phyloP scores from a whole-genome alignment of 1,284 basidiomycete genomes.

The Porodaedalea pini region DNA sequence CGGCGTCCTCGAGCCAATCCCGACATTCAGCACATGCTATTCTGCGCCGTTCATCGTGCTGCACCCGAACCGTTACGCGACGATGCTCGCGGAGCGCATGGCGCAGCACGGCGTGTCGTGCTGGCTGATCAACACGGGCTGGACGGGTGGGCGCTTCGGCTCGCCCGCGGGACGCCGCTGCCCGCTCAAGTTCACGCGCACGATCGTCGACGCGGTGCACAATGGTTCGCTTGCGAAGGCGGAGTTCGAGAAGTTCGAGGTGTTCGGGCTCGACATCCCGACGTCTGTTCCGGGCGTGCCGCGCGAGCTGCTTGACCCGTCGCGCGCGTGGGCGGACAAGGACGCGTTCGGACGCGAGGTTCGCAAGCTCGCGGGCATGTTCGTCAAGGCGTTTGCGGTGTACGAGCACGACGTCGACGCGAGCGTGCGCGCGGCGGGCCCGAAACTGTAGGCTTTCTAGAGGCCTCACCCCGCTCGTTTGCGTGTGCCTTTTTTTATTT shows the following conservation, averaged over 20 bases:
- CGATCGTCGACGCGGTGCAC: constrained; percentile 97
- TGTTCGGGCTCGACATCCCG: constrained; percentile 82
- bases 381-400: constrained; percentile 86
- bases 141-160: constrained; percentile 95
- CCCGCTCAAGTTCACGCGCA: constrained; percentile 92
- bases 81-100: constrained; percentile 98
- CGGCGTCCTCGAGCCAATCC: constrained; percentile 95
- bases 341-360: constrained; percentile 84
- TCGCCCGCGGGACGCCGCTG: constrained; percentile 74
- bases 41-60: constrained; percentile 98
- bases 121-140: constrained; percentile 99
- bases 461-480: too few relatives aligned
- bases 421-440: constrained; percentile 78
- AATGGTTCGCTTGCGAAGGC: constrained; percentile 86
- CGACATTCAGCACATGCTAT: constrained; percentile 99
- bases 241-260: constrained; percentile 81
- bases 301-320: constrained; percentile 83
- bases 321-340: constrained; percentile 81
- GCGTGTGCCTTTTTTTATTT: too few relatives aligned
- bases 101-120: constrained; percentile 87
- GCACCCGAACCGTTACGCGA: constrained; percentile 91
- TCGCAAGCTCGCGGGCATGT: constrained; percentile 86
- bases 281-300: constrained; percentile 81
- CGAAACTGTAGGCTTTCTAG: constrained; percentile 36
- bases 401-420: constrained; percentile 82